Conservation (phyloP, 257 asterid genomes). For the Solanum paucissectum region DNA sequence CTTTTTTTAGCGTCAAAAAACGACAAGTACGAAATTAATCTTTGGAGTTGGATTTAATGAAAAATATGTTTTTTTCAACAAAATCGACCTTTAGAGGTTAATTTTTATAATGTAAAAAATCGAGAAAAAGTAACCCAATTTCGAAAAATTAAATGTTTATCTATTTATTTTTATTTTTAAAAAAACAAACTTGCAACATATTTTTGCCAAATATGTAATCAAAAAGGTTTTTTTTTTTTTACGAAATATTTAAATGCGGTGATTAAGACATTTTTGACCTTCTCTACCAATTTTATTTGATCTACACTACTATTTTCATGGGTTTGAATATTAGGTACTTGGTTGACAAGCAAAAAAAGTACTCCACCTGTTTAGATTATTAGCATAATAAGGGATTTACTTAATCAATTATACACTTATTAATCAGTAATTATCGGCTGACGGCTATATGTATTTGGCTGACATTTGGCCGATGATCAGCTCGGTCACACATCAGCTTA, state of each 20-base stretch:
- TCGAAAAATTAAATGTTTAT: neutral
- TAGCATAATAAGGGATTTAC: neutral
- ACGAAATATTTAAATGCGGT: neutral
- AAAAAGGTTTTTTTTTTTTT: neutral
- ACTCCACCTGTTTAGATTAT: neutral
- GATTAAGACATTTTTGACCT: neutral
- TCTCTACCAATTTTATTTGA: neutral
- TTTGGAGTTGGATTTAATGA: neutral
- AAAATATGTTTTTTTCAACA: too few relatives aligned
- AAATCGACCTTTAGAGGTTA: neutral
- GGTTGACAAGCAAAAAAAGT: slow-evolving; percentile 2
- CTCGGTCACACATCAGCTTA: neutral
- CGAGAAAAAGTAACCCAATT: neutral
- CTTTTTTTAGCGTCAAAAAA: neutral
- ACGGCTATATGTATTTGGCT: neutral
- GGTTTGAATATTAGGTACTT: neutral
- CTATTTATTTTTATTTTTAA: too few relatives aligned
- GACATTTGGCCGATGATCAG: neutral
- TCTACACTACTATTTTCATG: neutral
- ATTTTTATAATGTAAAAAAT: neutral
- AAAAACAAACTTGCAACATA: too few relatives aligned
- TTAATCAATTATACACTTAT: neutral
- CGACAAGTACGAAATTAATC: neutral
- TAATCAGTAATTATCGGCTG: neutral
- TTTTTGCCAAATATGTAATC: neutral